These are phyloP conservation scores for Globisporangium carolinianum DNA, from an alignment of 352 stramenopile genomes.

Conservation along the genomic window DNA sequence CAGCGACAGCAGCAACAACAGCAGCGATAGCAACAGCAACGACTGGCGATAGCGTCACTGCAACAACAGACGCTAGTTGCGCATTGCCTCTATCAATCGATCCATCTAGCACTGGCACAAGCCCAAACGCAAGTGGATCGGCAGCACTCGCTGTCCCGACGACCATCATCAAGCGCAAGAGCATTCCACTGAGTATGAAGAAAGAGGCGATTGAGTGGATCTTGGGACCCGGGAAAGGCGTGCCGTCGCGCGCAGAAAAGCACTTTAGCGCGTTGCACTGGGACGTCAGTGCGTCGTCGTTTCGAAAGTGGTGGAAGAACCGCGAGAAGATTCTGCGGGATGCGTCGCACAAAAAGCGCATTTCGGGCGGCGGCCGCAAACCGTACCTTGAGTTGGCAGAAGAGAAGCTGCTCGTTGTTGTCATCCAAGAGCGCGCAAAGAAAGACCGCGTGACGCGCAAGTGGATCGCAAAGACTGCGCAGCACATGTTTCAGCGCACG, in stretches of 20 bases:
- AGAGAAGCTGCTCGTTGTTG: constrained; percentile 63
- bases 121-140: background rate
- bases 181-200: constrained; percentile 75
- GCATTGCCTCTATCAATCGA: background rate
- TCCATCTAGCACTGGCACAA: background rate
- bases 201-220: constrained; percentile 82
- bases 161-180: constrained; percentile 51
- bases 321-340: constrained; percentile 72
- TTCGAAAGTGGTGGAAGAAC: constrained; percentile 85
- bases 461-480: constrained; percentile 79
- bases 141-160: background rate
- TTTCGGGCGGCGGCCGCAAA: constrained; percentile 62
- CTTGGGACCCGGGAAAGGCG: constrained; percentile 56
- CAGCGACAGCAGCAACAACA: background rate
- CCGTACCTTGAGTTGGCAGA: constrained; percentile 62
- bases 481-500: constrained; percentile 80
- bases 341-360: constrained; percentile 62
- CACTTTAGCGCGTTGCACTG: constrained; percentile 65
- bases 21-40: no score
- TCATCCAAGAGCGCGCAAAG: constrained; percentile 72
- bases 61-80: background rate
- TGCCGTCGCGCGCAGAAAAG: constrained; percentile 64
- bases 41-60: background rate
- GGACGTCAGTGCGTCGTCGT: constrained; percentile 71
- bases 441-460: constrained; percentile 76